phyloP scores from a whole-genome alignment of 352 stramenopile species.

The Thalassiosira ordinaria region DNA sequence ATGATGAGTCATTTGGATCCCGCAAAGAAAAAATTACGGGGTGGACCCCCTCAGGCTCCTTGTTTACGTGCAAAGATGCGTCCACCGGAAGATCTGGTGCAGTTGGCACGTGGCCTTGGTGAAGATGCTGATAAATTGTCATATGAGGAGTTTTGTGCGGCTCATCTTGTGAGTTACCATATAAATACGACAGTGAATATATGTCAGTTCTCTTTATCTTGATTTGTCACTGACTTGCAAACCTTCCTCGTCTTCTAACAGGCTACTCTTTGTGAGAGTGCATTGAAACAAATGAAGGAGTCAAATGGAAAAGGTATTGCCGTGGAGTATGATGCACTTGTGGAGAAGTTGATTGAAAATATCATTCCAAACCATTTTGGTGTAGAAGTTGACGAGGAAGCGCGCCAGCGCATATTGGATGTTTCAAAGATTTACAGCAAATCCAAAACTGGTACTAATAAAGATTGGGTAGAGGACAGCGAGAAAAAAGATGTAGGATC shows the following conservation, averaged over 20 bases:
- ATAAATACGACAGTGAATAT: too few species aligned
- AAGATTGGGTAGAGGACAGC: conserved; percentile 69
- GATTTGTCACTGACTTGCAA: background rate
- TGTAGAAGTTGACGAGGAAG: conserved; percentile 36
- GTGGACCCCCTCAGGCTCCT: conserved; percentile 30
- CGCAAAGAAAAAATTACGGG: conserved; percentile 17
- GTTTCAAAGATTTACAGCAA: conserved; percentile 81
- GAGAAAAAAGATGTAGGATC: conserved; percentile 68
- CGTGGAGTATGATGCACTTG: conserved; percentile 80
- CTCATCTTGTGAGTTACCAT: conserved; percentile 74
- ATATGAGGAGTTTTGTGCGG: conserved; percentile 74
- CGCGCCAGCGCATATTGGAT: conserved; percentile 65
- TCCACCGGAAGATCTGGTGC: conserved; percentile 36
- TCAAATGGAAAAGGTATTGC: conserved; percentile 53
- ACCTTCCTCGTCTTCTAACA: background rate
- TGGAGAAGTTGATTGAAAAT: conserved; percentile 66
- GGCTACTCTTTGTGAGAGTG: conserved; percentile 66
- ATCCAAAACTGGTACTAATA: conserved; percentile 45
- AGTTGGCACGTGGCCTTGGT: conserved; percentile 34
- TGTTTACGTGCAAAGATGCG: conserved; percentile 39
- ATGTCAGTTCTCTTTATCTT: background rate
- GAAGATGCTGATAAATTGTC: conserved; percentile 38
- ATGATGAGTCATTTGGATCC: conserved; percentile 87
- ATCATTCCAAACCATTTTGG: conserved; percentile 81
- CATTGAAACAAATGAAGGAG: conserved; percentile 46